Evolutionary conservation across 2,329 filamentous ascomycete genomes (phyloP).

Genomic region (Calonectria hongkongensis): DNA sequence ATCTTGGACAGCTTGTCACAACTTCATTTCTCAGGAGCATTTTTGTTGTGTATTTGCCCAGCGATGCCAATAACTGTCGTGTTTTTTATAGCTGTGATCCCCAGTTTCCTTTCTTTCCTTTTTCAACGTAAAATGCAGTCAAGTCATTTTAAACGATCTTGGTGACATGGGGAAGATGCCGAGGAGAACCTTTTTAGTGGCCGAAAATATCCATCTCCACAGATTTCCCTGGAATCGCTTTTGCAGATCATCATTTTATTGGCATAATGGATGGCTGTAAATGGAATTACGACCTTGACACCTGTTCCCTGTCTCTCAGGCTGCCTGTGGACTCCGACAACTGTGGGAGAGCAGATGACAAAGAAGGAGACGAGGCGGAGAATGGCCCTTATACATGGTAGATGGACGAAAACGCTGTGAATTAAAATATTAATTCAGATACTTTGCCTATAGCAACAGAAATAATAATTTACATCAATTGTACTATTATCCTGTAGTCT

Average conservation of each 20-base stretch:
- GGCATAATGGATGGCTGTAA: slow-evolving; percentile 41
- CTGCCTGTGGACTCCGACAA: slow-evolving; percentile 48
- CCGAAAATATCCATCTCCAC: slow-evolving; percentile 22
- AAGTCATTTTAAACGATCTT: slow-evolving; percentile 40
- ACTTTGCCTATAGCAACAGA: too few relatives aligned
- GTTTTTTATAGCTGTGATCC: background rate
- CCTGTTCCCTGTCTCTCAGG: slow-evolving; percentile 48
- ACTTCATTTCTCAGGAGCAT: background rate
- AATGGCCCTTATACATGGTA: background rate
- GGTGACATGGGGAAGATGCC: background rate
- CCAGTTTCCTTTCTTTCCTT: too few relatives aligned
- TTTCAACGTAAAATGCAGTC: slow-evolving; percentile 33
- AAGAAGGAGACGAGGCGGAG: slow-evolving; percentile 41
- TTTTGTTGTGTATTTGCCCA: background rate
- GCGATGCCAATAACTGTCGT: background rate
- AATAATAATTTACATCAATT: too few relatives aligned
- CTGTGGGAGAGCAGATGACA: slow-evolving; percentile 48
- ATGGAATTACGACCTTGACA: slow-evolving; percentile 36
- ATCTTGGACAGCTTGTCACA: background rate
- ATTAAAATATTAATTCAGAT: too few relatives aligned
- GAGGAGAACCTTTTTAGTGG: slow-evolving; percentile 22
- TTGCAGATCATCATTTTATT: slow-evolving; percentile 37
- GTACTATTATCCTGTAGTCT: too few relatives aligned
- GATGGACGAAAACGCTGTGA: slow-evolving; percentile 1
- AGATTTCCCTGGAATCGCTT: slow-evolving; percentile 9